Base-by-base conservation (phyloP, 2,329 filamentous ascomycete genomes). In the Aspergillus uvarum region DNA sequence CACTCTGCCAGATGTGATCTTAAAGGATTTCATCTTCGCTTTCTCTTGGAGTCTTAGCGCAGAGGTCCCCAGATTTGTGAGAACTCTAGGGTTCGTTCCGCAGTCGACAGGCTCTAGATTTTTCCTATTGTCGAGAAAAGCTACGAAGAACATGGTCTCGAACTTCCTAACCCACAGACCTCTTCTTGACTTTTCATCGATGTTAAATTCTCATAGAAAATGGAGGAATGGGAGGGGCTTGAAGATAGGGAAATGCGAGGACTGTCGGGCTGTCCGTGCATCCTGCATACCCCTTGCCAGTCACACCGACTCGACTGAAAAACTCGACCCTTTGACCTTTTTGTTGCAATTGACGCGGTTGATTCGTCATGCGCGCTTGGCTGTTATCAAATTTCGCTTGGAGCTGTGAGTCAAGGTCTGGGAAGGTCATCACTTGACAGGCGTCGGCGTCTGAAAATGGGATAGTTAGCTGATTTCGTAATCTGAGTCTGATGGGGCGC, bases 241-340 rank as follows among this genome's bases (percentile, higher is more conserved):
- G 26, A 11, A 48, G 21, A 19, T 7, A 48, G 12, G 8, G n/a
- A 53, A 4, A 53, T 38, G 31, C 38, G 32, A 53, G 32, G 22
- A 6, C 19, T 47, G 53, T n/a, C n/a, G n/a, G 42, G n/a, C 31
- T 32, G 53, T 58, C 56, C 44, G 42, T 59, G 51, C 42, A 38
- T 54, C 42, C 51, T 59, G 56, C 51, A 59, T 38, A 14, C 47
- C 47, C 51, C 51, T 59, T 49, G 42, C 56, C 31, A 24, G 52
- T 59, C 56, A 59, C 56, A 54, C 56, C 44, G 51, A 59, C 56
- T 50, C 31, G 11, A 19, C 42, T 55, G 19, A 44, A 16, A 44
- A 44, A 44, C 14, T 44, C 53, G 19, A 48, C 24, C 42, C 31
- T 47, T 19, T 48, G 42, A 47, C 14, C 53, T 31, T 55, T 24